phyloP scores from a whole-genome alignment of 202 grass and related monocot genomes.

The Setaria viridis region DNA sequence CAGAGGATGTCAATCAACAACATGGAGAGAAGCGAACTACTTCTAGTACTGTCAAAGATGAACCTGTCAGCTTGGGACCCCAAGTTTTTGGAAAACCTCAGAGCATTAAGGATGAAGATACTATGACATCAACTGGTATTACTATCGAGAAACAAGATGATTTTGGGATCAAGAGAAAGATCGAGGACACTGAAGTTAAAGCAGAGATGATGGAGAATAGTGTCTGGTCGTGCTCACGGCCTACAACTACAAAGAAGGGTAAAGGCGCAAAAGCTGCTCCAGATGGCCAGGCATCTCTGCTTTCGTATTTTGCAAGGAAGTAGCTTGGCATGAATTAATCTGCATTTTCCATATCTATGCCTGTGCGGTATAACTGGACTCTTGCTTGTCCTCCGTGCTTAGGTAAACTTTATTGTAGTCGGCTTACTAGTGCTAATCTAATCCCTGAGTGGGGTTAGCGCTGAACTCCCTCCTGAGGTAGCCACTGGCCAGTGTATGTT shows the following conservation, averaged over 20 bases:
- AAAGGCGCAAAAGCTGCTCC: slow-evolving; percentile 40
- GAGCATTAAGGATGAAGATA: slow-evolving; percentile 42
- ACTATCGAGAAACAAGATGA: slow-evolving; percentile 4
- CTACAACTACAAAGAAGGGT: slow-evolving; percentile 57
- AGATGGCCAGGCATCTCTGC: slow-evolving; percentile 70
- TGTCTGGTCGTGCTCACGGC: neutral
- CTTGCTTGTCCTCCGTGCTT: neutral
- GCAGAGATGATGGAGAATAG: slow-evolving; percentile 16
- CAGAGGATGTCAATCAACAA: slow-evolving; percentile 30
- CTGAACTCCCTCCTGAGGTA: neutral
- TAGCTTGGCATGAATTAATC: slow-evolving; percentile 27
- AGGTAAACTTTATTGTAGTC: no score
- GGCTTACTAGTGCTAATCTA: no score
- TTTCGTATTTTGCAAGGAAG: slow-evolving; percentile 80
- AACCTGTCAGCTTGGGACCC: slow-evolving; percentile 35
- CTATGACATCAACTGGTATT: neutral
- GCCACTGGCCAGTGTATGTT: neutral
- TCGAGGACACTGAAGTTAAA: slow-evolving; percentile 45
- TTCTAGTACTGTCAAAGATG: slow-evolving; percentile 38
- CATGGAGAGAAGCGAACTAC: slow-evolving; percentile 8
- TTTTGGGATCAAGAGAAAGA: slow-evolving; percentile 62
- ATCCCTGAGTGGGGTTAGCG: no score
- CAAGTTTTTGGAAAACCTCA: slow-evolving; percentile 26
- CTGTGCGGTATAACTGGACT: neutral
- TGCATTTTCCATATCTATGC: neutral